Conservation (phyloP, 75 land plant species). For the Isoetes taiwanensis region DNA sequence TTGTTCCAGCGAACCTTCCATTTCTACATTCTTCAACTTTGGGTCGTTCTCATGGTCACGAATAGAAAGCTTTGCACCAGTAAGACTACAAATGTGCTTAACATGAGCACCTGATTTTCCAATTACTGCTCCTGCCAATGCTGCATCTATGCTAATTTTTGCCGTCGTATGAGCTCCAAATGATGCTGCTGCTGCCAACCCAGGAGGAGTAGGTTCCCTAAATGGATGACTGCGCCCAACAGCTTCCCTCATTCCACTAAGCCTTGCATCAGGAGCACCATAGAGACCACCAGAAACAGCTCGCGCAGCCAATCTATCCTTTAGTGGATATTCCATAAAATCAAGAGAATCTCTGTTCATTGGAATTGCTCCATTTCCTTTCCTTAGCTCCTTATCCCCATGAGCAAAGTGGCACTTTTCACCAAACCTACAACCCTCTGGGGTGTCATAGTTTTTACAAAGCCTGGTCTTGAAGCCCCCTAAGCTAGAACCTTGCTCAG, state of each 20-base stretch:
- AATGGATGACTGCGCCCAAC: neutral
- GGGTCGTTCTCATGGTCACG: constrained; percentile 36
- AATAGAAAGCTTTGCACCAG: constrained; percentile 33
- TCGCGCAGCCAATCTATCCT: constrained; percentile 9
- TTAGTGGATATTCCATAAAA: constrained; percentile 6
- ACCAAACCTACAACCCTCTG: constrained; percentile 38
- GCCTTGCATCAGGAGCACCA: neutral
- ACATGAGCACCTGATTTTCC: constrained; percentile 35
- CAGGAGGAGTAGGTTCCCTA: constrained; percentile 21
- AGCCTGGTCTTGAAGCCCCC: constrained; percentile 34
- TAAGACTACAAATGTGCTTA: constrained; percentile 30
- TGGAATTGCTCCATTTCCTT: constrained; percentile 5
- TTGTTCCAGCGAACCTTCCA: constrained; percentile 41
- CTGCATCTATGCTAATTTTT: constrained; percentile 31
- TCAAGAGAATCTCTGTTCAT: constrained; percentile 4
- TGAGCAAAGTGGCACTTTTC: constrained; percentile 41
- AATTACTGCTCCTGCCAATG: constrained; percentile 31
- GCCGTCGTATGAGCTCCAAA: constrained; percentile 39
- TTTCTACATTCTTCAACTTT: constrained; percentile 26
- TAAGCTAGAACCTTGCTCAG: constrained; percentile 14
- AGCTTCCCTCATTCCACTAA: neutral
- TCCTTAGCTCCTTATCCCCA: constrained; percentile 36
- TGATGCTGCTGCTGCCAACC: constrained; percentile 28
- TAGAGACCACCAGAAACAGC: constrained; percentile 1
- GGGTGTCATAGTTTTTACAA: constrained; percentile 25